Evolutionary conservation across 2,329 filamentous ascomycete species (phyloP), one percentile per base, ranked within the genome.

Genomic region (Cyphellophora europaea): DNA sequence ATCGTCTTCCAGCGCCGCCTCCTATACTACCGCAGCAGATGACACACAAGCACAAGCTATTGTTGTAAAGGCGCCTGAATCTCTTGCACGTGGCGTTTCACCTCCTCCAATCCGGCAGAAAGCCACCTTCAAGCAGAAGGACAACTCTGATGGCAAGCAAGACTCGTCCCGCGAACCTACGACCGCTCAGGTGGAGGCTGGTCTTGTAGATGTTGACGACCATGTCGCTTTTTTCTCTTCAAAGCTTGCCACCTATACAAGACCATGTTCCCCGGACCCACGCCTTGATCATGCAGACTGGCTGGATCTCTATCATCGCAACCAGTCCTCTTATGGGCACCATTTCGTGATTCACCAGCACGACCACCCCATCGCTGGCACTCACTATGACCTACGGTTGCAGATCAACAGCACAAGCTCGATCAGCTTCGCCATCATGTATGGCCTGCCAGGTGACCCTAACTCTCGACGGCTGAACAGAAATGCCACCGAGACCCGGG

Each of bases 291-390:
- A 71, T 14, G 19, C 52, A 2, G 53, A 58, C 2, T 73, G 67
- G 53, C 40, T 51, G 15, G 48, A 57, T 3, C 51, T 74, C 2
- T 74, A 73, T 48, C 47, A 49, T n/a, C 53, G 59, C 8, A 72
- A 71, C 43, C 53, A 62, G 32, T 56, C 65, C 37, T 36, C 52
- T 0, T 41, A 63, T 28, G 70, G 71, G 6, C 54, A 56, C 14
- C 74, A 79, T 52, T 84, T 83, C 49, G 72, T 84, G 33, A 67
- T 84, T 23, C 78, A 84, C 53, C 79, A 85, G 50, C 79, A 85
- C 51, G 78, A 82, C 49, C 79, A 84, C 51, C 80, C 79, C 2
- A 54, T 81, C 28, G 77, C 79, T 6, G 78, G 79, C 15, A 67
- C 68, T 1, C 75, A 80, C 51, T 82, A 84, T 59, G 80, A 84